Evolutionary conservation across 23 red algal genomes (phyloP).

Genomic region (Chondrus crispus): DNA sequence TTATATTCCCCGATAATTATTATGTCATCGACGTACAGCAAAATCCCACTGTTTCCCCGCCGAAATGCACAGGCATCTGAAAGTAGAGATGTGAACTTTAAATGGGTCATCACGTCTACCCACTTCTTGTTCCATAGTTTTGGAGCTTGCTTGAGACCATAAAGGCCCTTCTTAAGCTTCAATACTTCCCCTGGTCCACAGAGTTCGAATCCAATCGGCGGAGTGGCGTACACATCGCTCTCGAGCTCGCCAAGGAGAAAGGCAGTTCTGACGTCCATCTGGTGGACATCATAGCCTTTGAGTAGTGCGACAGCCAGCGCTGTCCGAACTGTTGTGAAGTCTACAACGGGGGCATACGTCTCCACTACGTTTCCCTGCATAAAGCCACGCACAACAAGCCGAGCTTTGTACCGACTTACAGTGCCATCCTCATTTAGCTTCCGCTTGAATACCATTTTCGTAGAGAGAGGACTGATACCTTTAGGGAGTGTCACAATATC

Average conservation of each 20-base stretch:
- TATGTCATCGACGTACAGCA: too few relatives aligned
- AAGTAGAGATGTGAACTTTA: too few relatives aligned
- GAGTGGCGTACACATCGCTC: background rate
- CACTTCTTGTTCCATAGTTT: too few relatives aligned
- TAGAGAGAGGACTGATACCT: background rate
- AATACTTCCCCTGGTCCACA: too few relatives aligned
- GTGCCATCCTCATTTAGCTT: background rate
- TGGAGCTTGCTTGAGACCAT: too few relatives aligned
- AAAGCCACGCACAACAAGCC: background rate
- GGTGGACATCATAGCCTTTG: background rate
- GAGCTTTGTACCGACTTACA: constrained; percentile 5
- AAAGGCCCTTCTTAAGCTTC: too few relatives aligned
- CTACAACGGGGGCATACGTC: background rate
- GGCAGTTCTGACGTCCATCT: background rate
- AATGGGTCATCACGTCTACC: too few relatives aligned
- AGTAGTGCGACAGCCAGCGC: background rate
- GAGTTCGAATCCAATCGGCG: too few relatives aligned
- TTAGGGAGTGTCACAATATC: background rate
- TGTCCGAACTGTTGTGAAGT: background rate
- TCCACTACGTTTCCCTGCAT: background rate
- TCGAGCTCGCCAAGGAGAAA: background rate
- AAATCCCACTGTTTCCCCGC: too few relatives aligned
- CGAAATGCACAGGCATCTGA: too few relatives aligned
- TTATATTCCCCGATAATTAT: too few relatives aligned
- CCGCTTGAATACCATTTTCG: background rate